Percentiles rank a stretch among this genome's conserved stretches.
Evolutionary conservation across 257 asterid genomes (phyloP).

Genomic region (Ilex aquifolium): DNA sequence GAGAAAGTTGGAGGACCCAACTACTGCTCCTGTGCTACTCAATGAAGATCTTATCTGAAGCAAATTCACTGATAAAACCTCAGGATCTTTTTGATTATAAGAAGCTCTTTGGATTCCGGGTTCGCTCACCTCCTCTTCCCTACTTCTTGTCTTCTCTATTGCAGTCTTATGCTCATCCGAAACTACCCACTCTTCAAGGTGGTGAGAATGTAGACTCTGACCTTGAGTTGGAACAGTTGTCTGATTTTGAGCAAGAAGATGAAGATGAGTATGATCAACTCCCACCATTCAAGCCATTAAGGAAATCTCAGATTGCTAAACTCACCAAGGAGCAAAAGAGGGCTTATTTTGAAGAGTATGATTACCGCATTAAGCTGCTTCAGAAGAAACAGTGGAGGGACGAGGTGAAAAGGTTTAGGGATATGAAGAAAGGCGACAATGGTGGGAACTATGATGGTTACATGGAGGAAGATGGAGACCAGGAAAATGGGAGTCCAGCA

Average conservation of each 20-base stretch:
- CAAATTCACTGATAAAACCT: conserved; percentile 22
- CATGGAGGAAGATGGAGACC: conserved; percentile 14
- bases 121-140: conserved; percentile 19
- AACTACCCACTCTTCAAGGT: conserved; percentile 16
- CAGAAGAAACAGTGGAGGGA: conserved; percentile 20
- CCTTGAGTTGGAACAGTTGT: conserved; percentile 20
- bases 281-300: conserved; percentile 19
- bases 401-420: conserved; percentile 14
- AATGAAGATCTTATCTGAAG: conserved; percentile 52
- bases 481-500: conserved; percentile 1
- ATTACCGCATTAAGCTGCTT: conserved; percentile 14
- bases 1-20: conserved; percentile 53
- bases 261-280: conserved; percentile 19
- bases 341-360: conserved; percentile 19
- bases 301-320: conserved; percentile 13
- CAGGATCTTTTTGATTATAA: conserved; percentile 6
- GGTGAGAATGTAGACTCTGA: conserved; percentile 24
- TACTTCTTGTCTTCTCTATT: conserved; percentile 31
- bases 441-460: conserved; percentile 1
- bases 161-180: conserved; percentile 30
- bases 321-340: conserved; percentile 18
- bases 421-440: conserved; percentile 5
- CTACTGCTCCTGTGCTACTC: conserved; percentile 62
- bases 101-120: conserved; percentile 19
- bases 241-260: conserved; percentile 18